Evolutionary conservation across 2,329 filamentous ascomycete genomes (phyloP).

Genomic region (Fusarium heterosporum): DNA sequence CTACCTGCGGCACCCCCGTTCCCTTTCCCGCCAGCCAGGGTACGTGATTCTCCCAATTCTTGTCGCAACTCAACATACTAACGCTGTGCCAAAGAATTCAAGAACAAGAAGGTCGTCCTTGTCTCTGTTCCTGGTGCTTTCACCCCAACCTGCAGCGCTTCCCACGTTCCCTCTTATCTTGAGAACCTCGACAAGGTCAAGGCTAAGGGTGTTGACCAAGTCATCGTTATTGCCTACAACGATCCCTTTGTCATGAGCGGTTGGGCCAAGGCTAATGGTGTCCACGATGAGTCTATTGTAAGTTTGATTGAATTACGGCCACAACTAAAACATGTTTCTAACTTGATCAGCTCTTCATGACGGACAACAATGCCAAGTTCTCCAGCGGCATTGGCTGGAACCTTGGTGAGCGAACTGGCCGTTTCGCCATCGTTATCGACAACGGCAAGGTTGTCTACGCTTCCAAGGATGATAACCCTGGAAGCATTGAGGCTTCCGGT

Average conservation of each 20-base stretch:
- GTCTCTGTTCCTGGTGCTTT: constrained; percentile 77
- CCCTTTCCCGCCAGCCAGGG: constrained; percentile 83
- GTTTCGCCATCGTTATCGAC: constrained; percentile 85
- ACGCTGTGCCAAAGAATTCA: constrained; percentile 58
- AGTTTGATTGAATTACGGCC: constrained; percentile 44
- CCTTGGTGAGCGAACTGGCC: constrained; percentile 77
- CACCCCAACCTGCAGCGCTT: constrained; percentile 86
- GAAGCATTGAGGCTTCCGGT: constrained; percentile 61
- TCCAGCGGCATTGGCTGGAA: constrained; percentile 83
- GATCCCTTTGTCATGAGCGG: constrained; percentile 89
- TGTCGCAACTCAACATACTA: constrained; percentile 15
- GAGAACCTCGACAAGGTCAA: constrained; percentile 76
- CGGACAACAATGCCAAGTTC: constrained; percentile 76
- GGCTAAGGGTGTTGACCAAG: constrained; percentile 83
- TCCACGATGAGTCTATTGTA: constrained; percentile 75
- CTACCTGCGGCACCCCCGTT: constrained; percentile 80
- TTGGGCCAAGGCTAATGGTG: constrained; percentile 88
- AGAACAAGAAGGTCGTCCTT: constrained; percentile 67
- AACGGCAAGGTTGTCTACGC: constrained; percentile 87
- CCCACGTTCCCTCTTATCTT: constrained; percentile 85
- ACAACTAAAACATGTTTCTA: constrained; percentile 7
- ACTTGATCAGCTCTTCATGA: constrained; percentile 74
- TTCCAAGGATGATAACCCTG: constrained; percentile 72
- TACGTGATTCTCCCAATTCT: constrained; percentile 49
- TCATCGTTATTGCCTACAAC: constrained; percentile 86